Percentiles rank a stretch among this genome's conserved stretches.
Evolutionary conservation across 202 grass and related monocot genomes (phyloP).

Genomic region (Sporobolus alterniflorus): DNA sequence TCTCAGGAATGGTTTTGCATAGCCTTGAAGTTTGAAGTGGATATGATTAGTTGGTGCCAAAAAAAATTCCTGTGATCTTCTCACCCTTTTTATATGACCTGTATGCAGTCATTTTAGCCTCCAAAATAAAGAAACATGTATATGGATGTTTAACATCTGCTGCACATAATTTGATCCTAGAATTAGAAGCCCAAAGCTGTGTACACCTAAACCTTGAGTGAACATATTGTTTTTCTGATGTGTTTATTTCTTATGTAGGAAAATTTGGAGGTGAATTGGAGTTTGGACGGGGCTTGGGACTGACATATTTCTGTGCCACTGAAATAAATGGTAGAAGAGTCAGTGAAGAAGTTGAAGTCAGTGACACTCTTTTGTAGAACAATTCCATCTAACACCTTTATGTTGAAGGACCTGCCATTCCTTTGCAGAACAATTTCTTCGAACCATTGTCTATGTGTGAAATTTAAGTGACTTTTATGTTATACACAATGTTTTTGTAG

Average conservation of each 20-base stretch:
- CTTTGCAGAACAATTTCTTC: conserved; percentile 16
- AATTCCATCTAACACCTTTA: conserved; percentile 8
- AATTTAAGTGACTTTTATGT: neutral
- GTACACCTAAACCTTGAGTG: neutral
- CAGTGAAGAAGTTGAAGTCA: neutral
- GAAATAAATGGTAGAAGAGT: neutral
- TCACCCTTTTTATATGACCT: neutral
- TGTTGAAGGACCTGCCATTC: neutral
- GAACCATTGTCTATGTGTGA: neutral
- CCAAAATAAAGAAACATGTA: neutral
- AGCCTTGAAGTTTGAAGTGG: no score
- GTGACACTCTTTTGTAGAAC: neutral
- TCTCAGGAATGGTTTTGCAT: no score
- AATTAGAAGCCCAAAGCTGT: neutral
- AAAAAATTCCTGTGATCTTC: no score
- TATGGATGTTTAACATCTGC: neutral
- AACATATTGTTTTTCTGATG: conserved; percentile 10
- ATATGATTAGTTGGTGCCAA: no score
- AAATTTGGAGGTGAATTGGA: conserved; percentile 36
- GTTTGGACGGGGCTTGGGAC: conserved; percentile 20
- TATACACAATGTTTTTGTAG: neutral
- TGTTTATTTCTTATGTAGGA: conserved; percentile 37
- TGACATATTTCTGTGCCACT: neutral
- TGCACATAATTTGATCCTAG: no score
- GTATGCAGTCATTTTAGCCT: neutral